A percentile compares a stretch with the other conserved stretches of the same genome.
Evolutionary conservation across 768 basidiomycete genomes (phyloP).

Genomic region (Auriscalpium vulgare): DNA sequence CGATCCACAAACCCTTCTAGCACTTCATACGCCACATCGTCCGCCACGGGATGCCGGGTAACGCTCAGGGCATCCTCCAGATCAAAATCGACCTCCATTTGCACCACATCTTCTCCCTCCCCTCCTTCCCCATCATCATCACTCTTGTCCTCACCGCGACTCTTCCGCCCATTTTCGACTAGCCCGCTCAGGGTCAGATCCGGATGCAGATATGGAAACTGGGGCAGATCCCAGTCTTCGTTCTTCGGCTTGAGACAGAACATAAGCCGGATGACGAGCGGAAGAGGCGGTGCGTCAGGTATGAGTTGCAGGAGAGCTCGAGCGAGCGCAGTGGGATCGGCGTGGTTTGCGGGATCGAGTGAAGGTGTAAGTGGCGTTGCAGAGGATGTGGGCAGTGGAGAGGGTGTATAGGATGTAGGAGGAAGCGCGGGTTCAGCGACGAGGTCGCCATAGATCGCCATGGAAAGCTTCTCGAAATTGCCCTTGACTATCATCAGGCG

Average conservation of each 20-base stretch:
- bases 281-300: conserved; percentile 53
- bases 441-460: conserved; percentile 52
- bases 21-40: conserved; percentile 42
- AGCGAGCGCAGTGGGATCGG: conserved; percentile 56
- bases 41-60: conserved; percentile 50
- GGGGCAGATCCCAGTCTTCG: conserved; percentile 73
- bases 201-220: conserved; percentile 64
- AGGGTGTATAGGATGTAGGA: conserved; percentile 34
- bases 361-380: conserved; percentile 35
- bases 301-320: conserved; percentile 53
- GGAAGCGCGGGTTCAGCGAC: conserved; percentile 36
- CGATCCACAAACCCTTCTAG: conserved; percentile 48
- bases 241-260: conserved; percentile 72
- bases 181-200: conserved; percentile 33
- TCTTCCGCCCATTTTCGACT: too few relatives aligned
- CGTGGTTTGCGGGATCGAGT: conserved; percentile 52
- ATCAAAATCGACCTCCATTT: conserved; percentile 43
- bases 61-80: conserved; percentile 48
- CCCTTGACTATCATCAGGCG: conserved; percentile 78
- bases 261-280: conserved; percentile 62
- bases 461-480: conserved; percentile 55
- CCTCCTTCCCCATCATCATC: too few relatives aligned
- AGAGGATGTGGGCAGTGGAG: conserved; percentile 26
- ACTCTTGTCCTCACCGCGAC: too few relatives aligned
- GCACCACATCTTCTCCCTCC: conserved; percentile 1